Percentiles rank a stretch among this genome's conserved stretches.
phyloP scores from a whole-genome alignment of 371 early-diverging fungal genomes.

The Lichtheimia hyalospora region DNA sequence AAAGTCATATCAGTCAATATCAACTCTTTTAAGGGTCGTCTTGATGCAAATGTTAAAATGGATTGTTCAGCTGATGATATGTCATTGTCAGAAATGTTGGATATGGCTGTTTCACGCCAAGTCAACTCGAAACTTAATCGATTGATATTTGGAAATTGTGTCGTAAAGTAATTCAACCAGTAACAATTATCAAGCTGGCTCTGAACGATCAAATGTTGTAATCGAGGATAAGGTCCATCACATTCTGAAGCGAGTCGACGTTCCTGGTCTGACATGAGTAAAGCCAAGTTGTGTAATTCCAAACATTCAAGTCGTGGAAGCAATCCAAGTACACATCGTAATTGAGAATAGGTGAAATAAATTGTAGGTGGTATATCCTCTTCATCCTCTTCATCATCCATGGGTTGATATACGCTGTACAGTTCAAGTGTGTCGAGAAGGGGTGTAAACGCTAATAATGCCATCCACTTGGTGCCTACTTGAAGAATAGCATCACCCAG shows the following conservation, averaged over 20 bases:
- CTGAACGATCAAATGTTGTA: background rate
- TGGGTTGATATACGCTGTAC: background rate
- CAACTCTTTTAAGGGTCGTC: background rate
- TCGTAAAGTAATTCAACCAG: background rate
- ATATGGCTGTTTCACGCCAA: background rate
- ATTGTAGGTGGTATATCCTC: background rate
- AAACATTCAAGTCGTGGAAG: background rate
- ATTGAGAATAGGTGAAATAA: background rate
- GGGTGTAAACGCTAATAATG: background rate
- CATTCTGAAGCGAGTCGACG: background rate
- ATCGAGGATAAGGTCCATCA: background rate
- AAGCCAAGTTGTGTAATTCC: background rate
- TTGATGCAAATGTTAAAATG: background rate
- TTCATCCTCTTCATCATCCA: background rate
- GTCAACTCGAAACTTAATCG: background rate
- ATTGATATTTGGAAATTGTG: background rate
- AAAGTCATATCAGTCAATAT: background rate
- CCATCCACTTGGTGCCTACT: background rate
- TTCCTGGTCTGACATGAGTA: background rate
- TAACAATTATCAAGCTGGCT: background rate
- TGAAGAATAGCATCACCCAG: background rate
- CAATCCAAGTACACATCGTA: background rate
- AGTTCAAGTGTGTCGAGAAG: background rate
- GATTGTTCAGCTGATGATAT: background rate
- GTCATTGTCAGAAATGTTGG: background rate